These are phyloP conservation scores for Coemansia sp. DNA, from an alignment of 192 early-diverging fungal species.

Conservation along the genomic window DNA sequence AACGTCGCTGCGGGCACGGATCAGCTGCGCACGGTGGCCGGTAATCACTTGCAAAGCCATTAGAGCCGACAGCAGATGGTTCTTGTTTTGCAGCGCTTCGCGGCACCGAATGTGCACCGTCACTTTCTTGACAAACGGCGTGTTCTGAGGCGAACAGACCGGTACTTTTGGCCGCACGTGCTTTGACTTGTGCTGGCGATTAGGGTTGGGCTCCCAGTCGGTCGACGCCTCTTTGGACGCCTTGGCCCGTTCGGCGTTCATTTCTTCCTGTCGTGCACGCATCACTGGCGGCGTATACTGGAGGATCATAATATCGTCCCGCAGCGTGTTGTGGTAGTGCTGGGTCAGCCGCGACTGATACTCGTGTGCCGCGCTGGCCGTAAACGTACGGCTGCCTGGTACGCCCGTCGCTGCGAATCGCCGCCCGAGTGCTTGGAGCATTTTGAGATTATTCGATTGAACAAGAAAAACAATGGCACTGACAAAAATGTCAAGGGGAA, in stretches of 20 bases:
- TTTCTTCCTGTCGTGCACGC: constrained; percentile 35
- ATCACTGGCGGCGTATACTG: constrained; percentile 66
- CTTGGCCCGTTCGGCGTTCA: constrained; percentile 31
- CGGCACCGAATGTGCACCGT: constrained; percentile 85
- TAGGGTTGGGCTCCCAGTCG: constrained; percentile 52
- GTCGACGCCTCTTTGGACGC: constrained; percentile 19
- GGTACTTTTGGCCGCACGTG: constrained; percentile 58
- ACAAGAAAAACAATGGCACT: too few species aligned
- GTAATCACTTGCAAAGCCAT: constrained; percentile 90
- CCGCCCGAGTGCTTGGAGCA: constrained; percentile 33
- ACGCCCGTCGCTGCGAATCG: constrained; percentile 6
- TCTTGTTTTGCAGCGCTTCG: constrained; percentile 85
- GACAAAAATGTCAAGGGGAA: too few species aligned
- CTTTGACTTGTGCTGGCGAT: constrained; percentile 49
- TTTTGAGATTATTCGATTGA: neutral
- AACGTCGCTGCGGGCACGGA: constrained; percentile 77
- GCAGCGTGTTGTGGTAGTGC: constrained; percentile 70
- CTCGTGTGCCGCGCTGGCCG: constrained; percentile 16
- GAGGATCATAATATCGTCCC: constrained; percentile 73
- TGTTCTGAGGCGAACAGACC: constrained; percentile 58
- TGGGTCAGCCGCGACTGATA: constrained; percentile 67
- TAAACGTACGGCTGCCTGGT: constrained; percentile 21
- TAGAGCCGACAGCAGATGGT: constrained; percentile 81
- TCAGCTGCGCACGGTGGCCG: constrained; percentile 72
- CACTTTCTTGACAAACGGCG: constrained; percentile 73